Conservation (phyloP, 2,329 filamentous ascomycete genomes). For the Diplodia sapinea region DNA sequence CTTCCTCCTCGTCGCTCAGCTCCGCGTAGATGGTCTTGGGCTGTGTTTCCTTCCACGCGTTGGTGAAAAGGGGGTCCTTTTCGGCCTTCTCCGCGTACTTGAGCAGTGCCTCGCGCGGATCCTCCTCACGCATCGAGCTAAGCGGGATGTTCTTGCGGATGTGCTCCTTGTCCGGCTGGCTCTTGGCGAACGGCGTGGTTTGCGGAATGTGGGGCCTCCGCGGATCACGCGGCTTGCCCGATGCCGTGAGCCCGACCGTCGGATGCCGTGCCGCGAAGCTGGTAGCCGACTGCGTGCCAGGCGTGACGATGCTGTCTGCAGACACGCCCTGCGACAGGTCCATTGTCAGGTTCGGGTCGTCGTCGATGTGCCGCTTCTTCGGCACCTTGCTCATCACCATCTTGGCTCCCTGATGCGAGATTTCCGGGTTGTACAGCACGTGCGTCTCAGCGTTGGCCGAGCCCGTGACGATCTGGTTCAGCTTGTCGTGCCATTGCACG, state of each 20-base stretch:
- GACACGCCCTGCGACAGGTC: conserved; percentile 82
- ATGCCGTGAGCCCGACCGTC: conserved; percentile 75
- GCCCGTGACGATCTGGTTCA: conserved; percentile 95
- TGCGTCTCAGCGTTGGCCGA: conserved; percentile 90
- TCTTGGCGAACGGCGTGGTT: conserved; percentile 88
- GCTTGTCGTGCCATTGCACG: conserved; percentile 88
- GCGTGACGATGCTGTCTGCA: conserved; percentile 76
- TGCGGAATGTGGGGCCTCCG: conserved; percentile 82
- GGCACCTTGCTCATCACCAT: conserved; percentile 91
- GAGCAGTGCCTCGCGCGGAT: conserved; percentile 88
- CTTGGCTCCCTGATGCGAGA: conserved; percentile 75
- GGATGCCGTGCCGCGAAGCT: conserved; percentile 67
- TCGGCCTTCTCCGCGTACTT: conserved; percentile 95
- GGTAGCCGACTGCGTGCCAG: conserved; percentile 48
- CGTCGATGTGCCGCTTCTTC: conserved; percentile 93
- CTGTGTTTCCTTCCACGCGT: conserved; percentile 90
- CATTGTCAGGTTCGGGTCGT: conserved; percentile 85
- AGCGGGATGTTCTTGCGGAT: conserved; percentile 88
- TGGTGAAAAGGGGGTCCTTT: conserved; percentile 92
- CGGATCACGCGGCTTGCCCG: conserved; percentile 78
- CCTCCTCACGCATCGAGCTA: conserved; percentile 92
- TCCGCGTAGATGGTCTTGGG: conserved; percentile 91
- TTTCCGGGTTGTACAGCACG: conserved; percentile 86
- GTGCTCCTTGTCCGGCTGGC: conserved; percentile 85
- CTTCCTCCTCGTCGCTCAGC: conserved; percentile 73